Evolutionary conservation across 148 eudicot genomes (phyloP), one percentile per base, ranked within the genome.

Genomic region (Fagopyrum homotropicum): DNA sequence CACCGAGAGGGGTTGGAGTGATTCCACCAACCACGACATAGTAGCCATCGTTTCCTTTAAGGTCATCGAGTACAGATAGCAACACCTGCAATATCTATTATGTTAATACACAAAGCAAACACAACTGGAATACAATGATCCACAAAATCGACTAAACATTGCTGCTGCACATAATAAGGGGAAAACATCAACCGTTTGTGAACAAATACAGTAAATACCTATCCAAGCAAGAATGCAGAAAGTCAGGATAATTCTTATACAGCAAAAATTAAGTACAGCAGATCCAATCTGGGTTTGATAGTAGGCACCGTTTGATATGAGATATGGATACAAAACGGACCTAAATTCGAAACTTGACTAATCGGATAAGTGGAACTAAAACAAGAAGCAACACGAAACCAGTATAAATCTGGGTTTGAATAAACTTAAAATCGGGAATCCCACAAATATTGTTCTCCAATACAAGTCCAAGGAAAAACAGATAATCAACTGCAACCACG

Each of bases 1-100:
- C 99, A 55, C 99, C 99, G 50, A 95, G 93, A 74, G 99, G 99
- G 35, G 99, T 95, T 52, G 99, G 99, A 75, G 97, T 92, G 48
- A 95, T 95, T 43, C 99, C 97, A 30, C 97, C 99, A 75, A 95
- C 99, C 75, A 95, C 97, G 79, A 95, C 99, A 76, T 95, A 95
- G 74, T 92, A 95, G 50, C 97, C 99, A 82, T 92, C 89, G 30
- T 82, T 73, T 81, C 81, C 91, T 86, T 90, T 48, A 17, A 89
- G 74, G 60, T 92, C 97, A 78, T 92, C 96, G 69, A 92, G 76
- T 57, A 79, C 99, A 14, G 97, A 88, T 79, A 95, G 77, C 73
- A 95, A 81, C 45, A 95, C 98, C 98, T 95, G 75, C 19, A 43
- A 5, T 40, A 35, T 66, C 71, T 35, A 66, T 66, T 35, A 66